Evolutionary conservation across 257 asterid genomes (phyloP), one percentile per base, ranked within the genome.

Genomic region (Primulina huaijiensis): DNA sequence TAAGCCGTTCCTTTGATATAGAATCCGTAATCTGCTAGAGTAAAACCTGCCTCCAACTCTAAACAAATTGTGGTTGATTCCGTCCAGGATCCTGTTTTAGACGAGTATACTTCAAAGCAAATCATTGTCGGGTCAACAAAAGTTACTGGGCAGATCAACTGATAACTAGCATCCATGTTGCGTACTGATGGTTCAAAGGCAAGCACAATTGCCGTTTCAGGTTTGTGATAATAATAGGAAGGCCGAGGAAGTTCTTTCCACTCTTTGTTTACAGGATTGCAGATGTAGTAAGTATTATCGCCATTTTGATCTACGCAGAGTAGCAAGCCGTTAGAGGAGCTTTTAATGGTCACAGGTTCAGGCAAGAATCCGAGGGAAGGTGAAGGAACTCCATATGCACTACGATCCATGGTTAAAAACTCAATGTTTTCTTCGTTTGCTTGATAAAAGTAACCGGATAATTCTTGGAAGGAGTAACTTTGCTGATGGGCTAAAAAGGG

Each of bases 391-490:
- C 91, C 91, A n/a, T 66, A 76, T 5, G 78, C 74, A 6, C 16
- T 5, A 9, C 21, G 0, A 30, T 80, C 11, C n/a, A 81, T 59
- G 66, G 82, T 61, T n/a, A 77, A 4, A 63, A 81, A 77, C 3
- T 16, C 35, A 27, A 71, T 68, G 1, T 23, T 2, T 7, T n/a
- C 6, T 0, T 0, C 10, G 1, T 34, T 7, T 0, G 40, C 5
- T 60, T 80, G 85, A 43, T 63, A 37, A 27, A 86, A 81, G 78
- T 61, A 83, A 56, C 89, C 91, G 4, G 87, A 86, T 23, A 83
- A 23, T 1, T 74, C 19, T 21, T 70, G 72, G 77, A 81, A 83
- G 56, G 50, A 37, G 74, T 19, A 70, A 65, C 89, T 83, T 53
- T 83, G 91, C 64, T 64, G 65, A 75, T 74, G 69, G 11, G 83